A percentile compares a stretch with the other conserved stretches of the same genome.
Evolutionary conservation across 2,329 filamentous ascomycete species (phyloP).

Genomic region (Gyromitra esculenta): DNA sequence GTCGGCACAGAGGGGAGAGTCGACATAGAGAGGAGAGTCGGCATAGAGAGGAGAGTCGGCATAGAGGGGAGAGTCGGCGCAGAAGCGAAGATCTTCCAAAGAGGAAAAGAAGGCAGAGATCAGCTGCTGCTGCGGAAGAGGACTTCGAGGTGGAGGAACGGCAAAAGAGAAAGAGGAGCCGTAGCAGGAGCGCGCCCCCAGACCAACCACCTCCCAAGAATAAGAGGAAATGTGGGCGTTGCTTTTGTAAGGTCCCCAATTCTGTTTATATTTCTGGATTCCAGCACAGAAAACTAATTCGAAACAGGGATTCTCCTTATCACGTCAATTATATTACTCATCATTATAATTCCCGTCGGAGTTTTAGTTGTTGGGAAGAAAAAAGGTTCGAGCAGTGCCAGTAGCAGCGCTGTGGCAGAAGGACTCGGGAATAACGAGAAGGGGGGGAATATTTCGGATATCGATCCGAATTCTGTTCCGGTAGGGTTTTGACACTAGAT

Average conservation of each 20-base stretch:
- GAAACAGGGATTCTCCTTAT: slow-evolving; percentile 60
- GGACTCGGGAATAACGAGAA: slow-evolving; percentile 57
- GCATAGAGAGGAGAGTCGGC: slow-evolving; percentile 55
- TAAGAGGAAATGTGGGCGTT: slow-evolving; percentile 62
- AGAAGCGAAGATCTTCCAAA: slow-evolving; percentile 56
- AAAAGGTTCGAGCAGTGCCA: slow-evolving; percentile 57
- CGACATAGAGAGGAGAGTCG: slow-evolving; percentile 53
- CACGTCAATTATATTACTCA: slow-evolving; percentile 61
- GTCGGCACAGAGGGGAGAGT: slow-evolving; percentile 54
- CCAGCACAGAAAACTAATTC: slow-evolving; percentile 14
- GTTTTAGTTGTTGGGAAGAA: slow-evolving; percentile 63
- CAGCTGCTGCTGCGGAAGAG: slow-evolving; percentile 62
- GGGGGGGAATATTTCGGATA: slow-evolving; percentile 61
- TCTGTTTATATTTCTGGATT: not conserved
- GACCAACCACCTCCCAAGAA: slow-evolving; percentile 59
- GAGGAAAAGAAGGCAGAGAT: slow-evolving; percentile 59
- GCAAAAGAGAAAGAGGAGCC: slow-evolving; percentile 58
- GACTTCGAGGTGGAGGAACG: slow-evolving; percentile 58
- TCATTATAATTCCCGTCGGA: slow-evolving; percentile 64
- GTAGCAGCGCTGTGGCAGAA: slow-evolving; percentile 23
- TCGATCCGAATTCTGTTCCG: slow-evolving; percentile 64
- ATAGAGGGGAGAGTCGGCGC: slow-evolving; percentile 51
- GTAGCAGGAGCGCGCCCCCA: slow-evolving; percentile 59
- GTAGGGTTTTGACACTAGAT: slow-evolving; percentile 58
- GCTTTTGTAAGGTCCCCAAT: slow-evolving; percentile 55